phyloP scores from a whole-genome alignment of 495 filamentous ascomycete species.

The Lindgomyces ingoldianus region DNA sequence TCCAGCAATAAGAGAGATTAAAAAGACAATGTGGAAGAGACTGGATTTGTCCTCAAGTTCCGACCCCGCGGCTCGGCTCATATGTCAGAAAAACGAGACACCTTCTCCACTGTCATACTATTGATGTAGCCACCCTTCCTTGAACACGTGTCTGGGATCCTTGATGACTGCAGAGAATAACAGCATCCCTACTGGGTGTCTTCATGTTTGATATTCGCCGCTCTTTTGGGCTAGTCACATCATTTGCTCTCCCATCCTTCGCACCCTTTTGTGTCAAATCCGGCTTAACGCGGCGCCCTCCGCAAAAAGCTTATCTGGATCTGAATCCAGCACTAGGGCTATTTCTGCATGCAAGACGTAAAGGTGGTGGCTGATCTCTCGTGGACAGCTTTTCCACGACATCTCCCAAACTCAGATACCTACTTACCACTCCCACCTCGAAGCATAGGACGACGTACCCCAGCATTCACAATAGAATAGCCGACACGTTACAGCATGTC shows the following conservation, averaged over 20 bases:
- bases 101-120: constrained; percentile 9
- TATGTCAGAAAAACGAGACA: no score
- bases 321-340: background rate
- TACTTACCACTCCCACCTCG: constrained; percentile 3
- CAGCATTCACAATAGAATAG: background rate
- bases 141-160: constrained; percentile 31
- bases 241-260: background rate
- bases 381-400: background rate
- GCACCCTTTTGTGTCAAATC: constrained; percentile 21
- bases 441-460: constrained; percentile 8
- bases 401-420: no score
- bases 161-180: background rate
- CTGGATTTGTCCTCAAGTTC: background rate
- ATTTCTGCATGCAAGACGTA: constrained; percentile 8
- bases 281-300: constrained; percentile 17
- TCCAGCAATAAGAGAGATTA: no score
- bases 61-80: background rate
- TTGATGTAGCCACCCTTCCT: constrained; percentile 6
- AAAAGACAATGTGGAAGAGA: no score
- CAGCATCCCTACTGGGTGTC: constrained; percentile 7
- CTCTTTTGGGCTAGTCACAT: constrained; percentile 18
- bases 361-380: constrained; percentile 20
- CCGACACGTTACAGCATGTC: constrained; percentile 27
- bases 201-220: constrained; percentile 3
- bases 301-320: constrained; percentile 28